Evolutionary conservation across 2,329 filamentous ascomycete genomes (phyloP).

Genomic region (Colletotrichum horii): DNA sequence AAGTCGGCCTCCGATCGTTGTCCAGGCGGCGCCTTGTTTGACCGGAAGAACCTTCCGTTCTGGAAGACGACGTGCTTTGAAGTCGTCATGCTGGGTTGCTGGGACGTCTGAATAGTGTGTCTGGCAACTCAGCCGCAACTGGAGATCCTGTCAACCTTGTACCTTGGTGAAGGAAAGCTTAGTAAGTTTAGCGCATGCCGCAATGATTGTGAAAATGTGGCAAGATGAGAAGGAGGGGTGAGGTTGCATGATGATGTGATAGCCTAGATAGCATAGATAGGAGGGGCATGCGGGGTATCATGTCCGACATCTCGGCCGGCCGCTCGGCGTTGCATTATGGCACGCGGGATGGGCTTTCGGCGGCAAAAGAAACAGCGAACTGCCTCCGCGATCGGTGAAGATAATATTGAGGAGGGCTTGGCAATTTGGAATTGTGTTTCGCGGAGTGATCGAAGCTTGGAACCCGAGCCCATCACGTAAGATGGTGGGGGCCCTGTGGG

Average conservation of each 20-base stretch:
- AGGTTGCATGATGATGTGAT: not conserved
- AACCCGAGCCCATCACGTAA: not conserved
- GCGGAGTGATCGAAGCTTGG: not conserved
- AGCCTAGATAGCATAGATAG: constrained; percentile 8
- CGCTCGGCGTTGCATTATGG: constrained; percentile 5
- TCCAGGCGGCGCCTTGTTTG: not conserved
- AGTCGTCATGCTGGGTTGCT: not conserved
- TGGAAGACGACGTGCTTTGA: constrained; percentile 4
- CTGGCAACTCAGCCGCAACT: not conserved
- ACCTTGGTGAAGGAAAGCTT: not conserved
- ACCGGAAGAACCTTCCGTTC: constrained; percentile 19
- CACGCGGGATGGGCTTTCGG: not conserved
- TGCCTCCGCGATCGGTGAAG: constrained; percentile 9
- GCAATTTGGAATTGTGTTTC: not conserved
- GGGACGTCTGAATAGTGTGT: not conserved
- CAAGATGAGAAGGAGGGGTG: not conserved
- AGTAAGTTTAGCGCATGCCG: not conserved
- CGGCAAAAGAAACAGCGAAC: not conserved
- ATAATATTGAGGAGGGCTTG: not conserved
- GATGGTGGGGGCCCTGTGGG: not conserved
- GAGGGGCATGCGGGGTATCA: constrained; percentile 3
- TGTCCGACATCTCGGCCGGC: constrained; percentile 8
- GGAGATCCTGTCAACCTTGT: not conserved
- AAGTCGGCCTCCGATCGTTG: constrained; percentile 28
- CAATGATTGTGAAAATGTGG: not conserved